Base-by-base conservation (phyloP, 2,329 filamentous ascomycete genomes). In the Torrubiella hemipterigena region DNA sequence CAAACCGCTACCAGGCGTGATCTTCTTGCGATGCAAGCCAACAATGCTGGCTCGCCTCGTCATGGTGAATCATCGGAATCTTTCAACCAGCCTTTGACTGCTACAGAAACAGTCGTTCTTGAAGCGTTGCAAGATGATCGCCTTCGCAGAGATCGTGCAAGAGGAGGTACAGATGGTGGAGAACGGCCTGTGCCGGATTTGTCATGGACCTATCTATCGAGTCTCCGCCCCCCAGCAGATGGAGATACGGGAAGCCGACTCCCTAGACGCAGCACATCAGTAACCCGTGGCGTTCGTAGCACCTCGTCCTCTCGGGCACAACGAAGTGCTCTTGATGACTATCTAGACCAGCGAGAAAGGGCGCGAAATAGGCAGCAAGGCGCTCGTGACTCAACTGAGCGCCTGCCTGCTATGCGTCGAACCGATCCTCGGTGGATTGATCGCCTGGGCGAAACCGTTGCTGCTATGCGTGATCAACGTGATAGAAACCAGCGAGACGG, bases 121-220 rank as follows among this genome's bases (percentile, higher is more conserved):
- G 69, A 75, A 36, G 69, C 69, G 3, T 58, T 73, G 17, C 64
- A 71, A 37, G 59, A 59, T 18, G 63, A 69, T 31, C 64, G 71
- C 20, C 61, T 67, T 16, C 61, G 65, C 13, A 57, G 65, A 25
- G 67, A 70, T 33, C 50, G 64, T 45, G 37, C 47, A 29, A 40
- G 43, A 27, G 43, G 52, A 46, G 40, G 47, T 36, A 35, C 29
- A 32, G 32, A 50, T 41, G 38, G 40, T 27, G 33, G 41, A 38
- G 39, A 33, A 31, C 29, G 34, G 33, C 28, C 27, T 17, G 34
- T 38, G 19, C 23, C 37, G 5, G 42, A 45, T 17, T 17, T 41
- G 16, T 30, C 42, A 9, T 41, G 39, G 37, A 35, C 40, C 3
- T 42, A 43, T 22, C 24, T 45, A 13, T 25, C 39, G 7, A 42